Base-by-base conservation (phyloP, 495 filamentous ascomycete species). In the Daldinia concentrica region DNA sequence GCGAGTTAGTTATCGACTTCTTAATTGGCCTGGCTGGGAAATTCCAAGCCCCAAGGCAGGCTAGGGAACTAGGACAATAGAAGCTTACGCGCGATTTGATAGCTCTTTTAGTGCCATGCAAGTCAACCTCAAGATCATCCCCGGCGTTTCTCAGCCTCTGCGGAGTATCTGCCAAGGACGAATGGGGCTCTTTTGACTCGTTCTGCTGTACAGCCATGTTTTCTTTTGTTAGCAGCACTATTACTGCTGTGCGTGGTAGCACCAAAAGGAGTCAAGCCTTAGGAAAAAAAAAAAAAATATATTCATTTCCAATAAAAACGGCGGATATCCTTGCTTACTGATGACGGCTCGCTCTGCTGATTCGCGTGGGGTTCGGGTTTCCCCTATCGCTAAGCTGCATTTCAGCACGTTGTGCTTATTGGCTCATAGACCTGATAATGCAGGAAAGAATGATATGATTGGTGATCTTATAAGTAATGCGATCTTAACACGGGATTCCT, bases 21-120 rank as follows among this genome's bases (percentile, higher is more conserved):
- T 15, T 1, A 51, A 51, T 14, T 2, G 3, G 45, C 45, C 45
- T 14, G 9, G 8, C 1, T 8, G 41, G 2, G 41, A 0, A 8
- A 22, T 12, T 48, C n/a, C 19, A 17, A 29, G 29, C 54, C 27
- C 6, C 27, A 19, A 37, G 29, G 52, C 48, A 30, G 26, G 7
- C 22, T 30, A 11, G 29, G 3, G 0, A 30, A 29, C 14, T 14
- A 54, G 27, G 26, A 24, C 22, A n/a, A 24, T 30, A 19, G 7
- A 48, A 24, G 24, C 54, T 19, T 57, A 57, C 54, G 52, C 86
- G 79, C 37, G 70, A 69, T 41, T 69, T 68, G 62, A 73, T 73
- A 6, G 51, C 65, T 58, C 70, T 66, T 32, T 69, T 73, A 9
- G 70, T 73, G n/a, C 70, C 65, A 17, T 22, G 56, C 6, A 29